Conservation (phyloP, 106 monocot species). For the Allium sativum region DNA sequence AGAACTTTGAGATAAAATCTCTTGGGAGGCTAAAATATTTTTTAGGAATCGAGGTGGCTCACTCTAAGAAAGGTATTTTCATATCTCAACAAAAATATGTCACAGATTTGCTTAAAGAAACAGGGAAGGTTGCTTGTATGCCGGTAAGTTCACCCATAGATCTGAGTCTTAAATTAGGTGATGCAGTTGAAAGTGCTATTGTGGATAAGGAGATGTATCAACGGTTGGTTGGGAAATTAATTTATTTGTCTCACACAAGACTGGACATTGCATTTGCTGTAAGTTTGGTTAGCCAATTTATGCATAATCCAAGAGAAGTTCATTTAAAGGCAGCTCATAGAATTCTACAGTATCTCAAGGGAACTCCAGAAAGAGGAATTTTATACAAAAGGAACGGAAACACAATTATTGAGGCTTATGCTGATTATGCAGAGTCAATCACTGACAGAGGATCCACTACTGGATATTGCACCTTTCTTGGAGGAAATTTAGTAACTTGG, state of each 20-base stretch:
- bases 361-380: background rate
- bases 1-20: slow-evolving; percentile 1
- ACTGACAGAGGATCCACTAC: background rate
- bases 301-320: background rate
- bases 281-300: background rate
- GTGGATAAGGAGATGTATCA: slow-evolving; percentile 1
- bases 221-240: background rate
- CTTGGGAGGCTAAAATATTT: slow-evolving; percentile 2
- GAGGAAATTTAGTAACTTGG: background rate
- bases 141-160: background rate
- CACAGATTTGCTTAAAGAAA: background rate
- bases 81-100: slow-evolving; percentile 7
- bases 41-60: background rate
- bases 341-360: background rate
- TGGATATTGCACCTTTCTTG: background rate
- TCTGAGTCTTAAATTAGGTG: background rate
- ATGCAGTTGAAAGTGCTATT: background rate
- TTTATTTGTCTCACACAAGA: background rate
- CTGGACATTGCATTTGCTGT: background rate
- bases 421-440: background rate
- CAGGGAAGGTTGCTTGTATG: background rate
- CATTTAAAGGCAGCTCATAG: background rate
- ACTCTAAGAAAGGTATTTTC: background rate
- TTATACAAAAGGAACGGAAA: background rate
- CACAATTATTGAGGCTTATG: background rate